These are phyloP conservation scores for Schoenoplectus tabernaemontani DNA, from an alignment of 202 grass and related monocot species.

Conservation along the genomic window DNA sequence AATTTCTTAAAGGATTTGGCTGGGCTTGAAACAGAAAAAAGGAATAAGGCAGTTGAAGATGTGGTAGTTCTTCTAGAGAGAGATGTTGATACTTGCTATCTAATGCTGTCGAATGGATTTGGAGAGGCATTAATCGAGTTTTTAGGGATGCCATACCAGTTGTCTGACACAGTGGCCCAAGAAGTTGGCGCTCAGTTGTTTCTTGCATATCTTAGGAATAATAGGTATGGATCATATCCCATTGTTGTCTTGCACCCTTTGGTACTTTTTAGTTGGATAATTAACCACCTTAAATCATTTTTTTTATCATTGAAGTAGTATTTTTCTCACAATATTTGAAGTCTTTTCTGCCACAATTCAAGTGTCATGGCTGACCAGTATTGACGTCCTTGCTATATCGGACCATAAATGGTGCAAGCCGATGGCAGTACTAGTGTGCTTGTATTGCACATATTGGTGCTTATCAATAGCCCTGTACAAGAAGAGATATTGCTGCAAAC, in stretches of 20 bases:
- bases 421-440: too few species aligned
- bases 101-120: slow-evolving; percentile 49
- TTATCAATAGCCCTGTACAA: too few species aligned
- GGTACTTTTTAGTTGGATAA: not conserved
- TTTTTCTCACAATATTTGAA: not conserved
- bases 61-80: slow-evolving; percentile 31
- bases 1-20: slow-evolving; percentile 35
- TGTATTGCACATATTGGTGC: too few species aligned
- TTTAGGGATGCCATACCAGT: slow-evolving; percentile 28
- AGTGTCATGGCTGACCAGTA: not conserved
- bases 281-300: not conserved
- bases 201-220: slow-evolving; percentile 38
- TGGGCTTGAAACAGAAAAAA: slow-evolving; percentile 29
- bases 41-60: slow-evolving; percentile 28
- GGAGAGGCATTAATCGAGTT: slow-evolving; percentile 45
- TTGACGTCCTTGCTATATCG: not conserved
- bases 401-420: not conserved
- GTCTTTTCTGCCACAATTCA: not conserved
- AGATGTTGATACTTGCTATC: slow-evolving; percentile 34
- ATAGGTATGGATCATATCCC: slow-evolving; percentile 39
- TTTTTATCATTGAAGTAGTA: not conserved
- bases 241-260: not conserved
- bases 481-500: too few species aligned
- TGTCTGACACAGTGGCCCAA: slow-evolving; percentile 20
- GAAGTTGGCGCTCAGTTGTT: slow-evolving; percentile 50